These are phyloP conservation scores for Aaosphaeria arxii DNA, from an alignment of 2,329 filamentous ascomycete species.

Conservation along the genomic window DNA sequence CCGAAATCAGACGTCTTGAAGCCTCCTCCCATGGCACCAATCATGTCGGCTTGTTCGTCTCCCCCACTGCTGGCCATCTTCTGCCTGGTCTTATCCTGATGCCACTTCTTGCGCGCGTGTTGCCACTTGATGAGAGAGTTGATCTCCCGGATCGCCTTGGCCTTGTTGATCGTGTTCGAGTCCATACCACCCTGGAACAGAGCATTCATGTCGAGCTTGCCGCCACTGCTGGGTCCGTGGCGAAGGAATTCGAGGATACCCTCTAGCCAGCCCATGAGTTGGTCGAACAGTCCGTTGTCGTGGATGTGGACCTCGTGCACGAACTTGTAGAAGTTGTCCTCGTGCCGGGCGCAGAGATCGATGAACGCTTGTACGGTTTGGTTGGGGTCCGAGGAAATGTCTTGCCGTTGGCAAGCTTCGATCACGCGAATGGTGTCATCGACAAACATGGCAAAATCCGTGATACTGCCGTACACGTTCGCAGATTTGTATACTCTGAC, in stretches of 20 bases:
- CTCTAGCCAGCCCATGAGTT: constrained; percentile 96
- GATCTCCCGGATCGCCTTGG: constrained; percentile 74
- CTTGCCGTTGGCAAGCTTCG: constrained; percentile 65
- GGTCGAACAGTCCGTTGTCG: constrained; percentile 93
- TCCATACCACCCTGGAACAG: constrained; percentile 79
- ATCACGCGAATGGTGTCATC: constrained; percentile 88
- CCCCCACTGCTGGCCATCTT: constrained; percentile 91
- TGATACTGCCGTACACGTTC: constrained; percentile 96
- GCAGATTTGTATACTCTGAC: constrained; percentile 98
- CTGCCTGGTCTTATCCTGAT: constrained; percentile 93
- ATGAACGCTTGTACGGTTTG: constrained; percentile 98
- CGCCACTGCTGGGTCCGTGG: constrained; percentile 72
- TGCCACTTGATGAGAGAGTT: constrained; percentile 89
- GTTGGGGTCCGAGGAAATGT: constrained; percentile 92
- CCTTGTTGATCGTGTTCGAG: constrained; percentile 65
- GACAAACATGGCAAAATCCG: constrained; percentile 89
- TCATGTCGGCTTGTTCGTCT: constrained; percentile 42
- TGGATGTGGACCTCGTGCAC: constrained; percentile 97
- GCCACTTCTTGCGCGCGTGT: constrained; percentile 94
- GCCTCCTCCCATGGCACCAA: constrained; percentile 38
- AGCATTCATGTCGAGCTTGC: constrained; percentile 90
- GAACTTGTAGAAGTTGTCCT: constrained; percentile 98
- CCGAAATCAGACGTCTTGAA: constrained; percentile 89
- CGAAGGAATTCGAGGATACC: constrained; percentile 90
- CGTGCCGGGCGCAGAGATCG: constrained; percentile 89